Conservation (phyloP, 495 filamentous ascomycete genomes). For the Eremomyces bilateralis region DNA sequence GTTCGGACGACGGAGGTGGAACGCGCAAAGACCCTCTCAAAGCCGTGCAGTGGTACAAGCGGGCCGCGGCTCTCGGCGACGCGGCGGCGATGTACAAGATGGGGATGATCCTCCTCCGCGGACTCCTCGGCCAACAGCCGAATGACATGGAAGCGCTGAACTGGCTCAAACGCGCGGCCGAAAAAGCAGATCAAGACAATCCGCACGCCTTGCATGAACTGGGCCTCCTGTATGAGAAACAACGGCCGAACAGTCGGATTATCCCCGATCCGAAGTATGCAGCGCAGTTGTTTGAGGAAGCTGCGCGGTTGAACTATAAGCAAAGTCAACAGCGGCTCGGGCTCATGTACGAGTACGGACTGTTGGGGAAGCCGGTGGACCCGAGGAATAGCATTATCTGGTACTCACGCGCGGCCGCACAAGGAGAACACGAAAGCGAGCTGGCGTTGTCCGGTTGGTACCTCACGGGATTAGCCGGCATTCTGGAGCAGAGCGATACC, state of each 20-base stretch:
- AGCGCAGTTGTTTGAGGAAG: constrained; percentile 56
- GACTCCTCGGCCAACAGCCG: constrained; percentile 70
- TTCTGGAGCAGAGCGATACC: constrained; percentile 78
- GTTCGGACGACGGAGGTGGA: constrained; percentile 80
- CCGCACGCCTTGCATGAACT: constrained; percentile 92
- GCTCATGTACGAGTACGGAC: constrained; percentile 72
- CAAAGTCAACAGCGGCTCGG: constrained; percentile 84
- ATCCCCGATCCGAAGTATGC: constrained; percentile 65
- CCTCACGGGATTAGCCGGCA: constrained; percentile 70
- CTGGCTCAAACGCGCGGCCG: constrained; percentile 85
- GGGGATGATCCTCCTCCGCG: constrained; percentile 86
- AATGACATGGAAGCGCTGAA: constrained; percentile 67
- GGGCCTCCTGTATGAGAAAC: constrained; percentile 57
- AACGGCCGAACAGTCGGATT: constrained; percentile 43
- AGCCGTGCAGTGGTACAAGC: constrained; percentile 94
- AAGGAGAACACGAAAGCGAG: constrained; percentile 88
- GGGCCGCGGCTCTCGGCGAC: constrained; percentile 73
- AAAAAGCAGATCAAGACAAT: constrained; percentile 71
- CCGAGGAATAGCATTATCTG: constrained; percentile 67
- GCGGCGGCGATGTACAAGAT: constrained; percentile 95
- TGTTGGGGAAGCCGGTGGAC: constrained; percentile 63
- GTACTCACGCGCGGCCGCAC: constrained; percentile 79
- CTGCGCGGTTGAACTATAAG: constrained; percentile 82
- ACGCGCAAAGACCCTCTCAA: constrained; percentile 78
- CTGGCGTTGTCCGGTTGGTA: constrained; percentile 92